phyloP scores from a whole-genome alignment of 169 alveolate genomes.

The Plasmodium gallinaceum region DNA sequence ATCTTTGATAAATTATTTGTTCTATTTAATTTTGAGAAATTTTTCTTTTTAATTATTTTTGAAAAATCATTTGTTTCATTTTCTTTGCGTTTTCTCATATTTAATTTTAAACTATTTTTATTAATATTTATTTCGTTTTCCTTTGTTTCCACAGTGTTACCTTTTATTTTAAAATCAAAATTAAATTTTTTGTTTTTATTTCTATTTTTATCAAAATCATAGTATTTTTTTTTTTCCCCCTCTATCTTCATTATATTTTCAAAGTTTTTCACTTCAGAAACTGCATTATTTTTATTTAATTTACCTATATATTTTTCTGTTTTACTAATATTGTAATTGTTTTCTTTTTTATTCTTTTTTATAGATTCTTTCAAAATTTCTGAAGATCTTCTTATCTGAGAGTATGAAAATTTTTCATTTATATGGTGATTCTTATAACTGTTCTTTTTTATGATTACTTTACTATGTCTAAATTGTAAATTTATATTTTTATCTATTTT shows the following conservation, averaged over 20 bases:
- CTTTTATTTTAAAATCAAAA: neutral
- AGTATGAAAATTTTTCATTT: neutral
- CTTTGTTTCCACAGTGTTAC: neutral
- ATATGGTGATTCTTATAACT: neutral
- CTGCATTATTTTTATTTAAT: no score
- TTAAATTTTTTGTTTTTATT: neutral
- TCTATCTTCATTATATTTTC: neutral
- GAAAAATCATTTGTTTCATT: neutral
- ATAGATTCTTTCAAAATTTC: no score
- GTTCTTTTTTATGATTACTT: neutral
- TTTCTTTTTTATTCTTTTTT: no score
- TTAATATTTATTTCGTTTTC: neutral
- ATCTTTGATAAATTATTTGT: neutral
- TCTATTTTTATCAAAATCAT: neutral
- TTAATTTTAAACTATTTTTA: neutral
- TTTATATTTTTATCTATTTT: slow-evolving; percentile 1
- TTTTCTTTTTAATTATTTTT: neutral
- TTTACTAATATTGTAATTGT: no score
- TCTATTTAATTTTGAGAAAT: neutral
- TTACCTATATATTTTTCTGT: no score
- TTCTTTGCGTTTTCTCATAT: neutral
- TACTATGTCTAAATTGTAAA: neutral
- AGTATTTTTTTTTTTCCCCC: neutral
- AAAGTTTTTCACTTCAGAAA: neutral
- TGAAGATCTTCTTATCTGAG: neutral